Base-by-base conservation (phyloP, 495 filamentous ascomycete genomes). In the Amorphotheca resinae region DNA sequence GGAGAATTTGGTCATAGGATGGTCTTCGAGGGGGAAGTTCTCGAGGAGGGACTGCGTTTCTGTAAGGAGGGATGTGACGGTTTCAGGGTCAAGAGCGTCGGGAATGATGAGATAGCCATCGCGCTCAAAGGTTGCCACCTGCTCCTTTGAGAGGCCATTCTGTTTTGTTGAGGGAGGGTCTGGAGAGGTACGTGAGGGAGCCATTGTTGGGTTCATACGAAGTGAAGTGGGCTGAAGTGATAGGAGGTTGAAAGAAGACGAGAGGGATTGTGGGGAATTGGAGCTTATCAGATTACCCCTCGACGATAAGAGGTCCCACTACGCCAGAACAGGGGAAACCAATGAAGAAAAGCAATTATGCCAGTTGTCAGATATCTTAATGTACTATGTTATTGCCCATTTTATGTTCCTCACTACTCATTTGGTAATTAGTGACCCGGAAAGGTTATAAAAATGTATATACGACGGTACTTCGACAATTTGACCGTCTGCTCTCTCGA, bases 101-200 rank as follows among this genome's bases (percentile, higher is more conserved):
- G 84, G 87, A 57, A 98, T 73, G 52, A 98, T 69, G 38, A 95
- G 77, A 64, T 93, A 98, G 61, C 91, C 91, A 62, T 95, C 82
- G 26, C 73, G 62, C 39, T 80, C 50, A 71, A 87, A 98, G 51
- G 65, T 68, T 14, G 67, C 54, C 15, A 93, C 64, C 58, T 98
- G 88, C 20, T 70, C 62, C 15, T 74, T 59, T 12, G 81, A 83
- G 32, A 98, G 80, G 4, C 49, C 50, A 6, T 20, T 12, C 17
- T 33, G 31, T 1, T 32, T 14, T 18, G 14, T 8, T 18, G 32
- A 12, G 8, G 23, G 6, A 18, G 42, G 42, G 0, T 34, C 36
- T 16, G 45, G 22, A 30, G 42, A 48, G n/a, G 36, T 53, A 9
- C 41, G 45, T 38, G 46, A 53, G n/a, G 42, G 50, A 22, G 45